These are phyloP conservation scores for Colletotrichum euphorbiae DNA, from an alignment of 2,329 filamentous ascomycete species.

Conservation along the genomic window DNA sequence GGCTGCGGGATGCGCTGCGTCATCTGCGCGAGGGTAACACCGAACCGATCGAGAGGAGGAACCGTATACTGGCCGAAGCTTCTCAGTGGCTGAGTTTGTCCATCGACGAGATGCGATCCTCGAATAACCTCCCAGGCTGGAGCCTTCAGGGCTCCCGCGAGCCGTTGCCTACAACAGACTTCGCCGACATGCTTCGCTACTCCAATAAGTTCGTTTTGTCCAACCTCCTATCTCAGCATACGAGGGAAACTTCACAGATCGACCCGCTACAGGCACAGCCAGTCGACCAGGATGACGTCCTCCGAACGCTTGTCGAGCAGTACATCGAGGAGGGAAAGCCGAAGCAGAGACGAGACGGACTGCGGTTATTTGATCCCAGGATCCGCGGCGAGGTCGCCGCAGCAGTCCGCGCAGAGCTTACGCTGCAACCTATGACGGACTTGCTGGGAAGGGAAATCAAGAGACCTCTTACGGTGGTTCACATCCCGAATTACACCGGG, in stretches of 20 bases:
- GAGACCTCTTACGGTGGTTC: slow-evolving; percentile 50
- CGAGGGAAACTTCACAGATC: slow-evolving; percentile 11
- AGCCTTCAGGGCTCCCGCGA: slow-evolving; percentile 16
- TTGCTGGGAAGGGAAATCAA: slow-evolving; percentile 43
- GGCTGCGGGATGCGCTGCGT: slow-evolving; percentile 22
- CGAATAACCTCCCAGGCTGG: slow-evolving; percentile 2
- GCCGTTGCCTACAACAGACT: slow-evolving; percentile 35
- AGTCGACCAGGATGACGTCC: slow-evolving; percentile 4
- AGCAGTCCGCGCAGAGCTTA: slow-evolving; percentile 48
- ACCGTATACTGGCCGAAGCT: slow-evolving; percentile 33
- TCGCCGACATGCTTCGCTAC: slow-evolving; percentile 39
- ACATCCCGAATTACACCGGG: slow-evolving; percentile 51
- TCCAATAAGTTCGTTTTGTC: slow-evolving; percentile 33
- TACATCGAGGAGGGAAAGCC: slow-evolving; percentile 37
- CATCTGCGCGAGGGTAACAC: slow-evolving; percentile 29
- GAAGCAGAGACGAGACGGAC: slow-evolving; percentile 23
- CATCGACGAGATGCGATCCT: slow-evolving; percentile 38
- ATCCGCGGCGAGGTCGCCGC: slow-evolving; percentile 46
- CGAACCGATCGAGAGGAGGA: slow-evolving; percentile 32
- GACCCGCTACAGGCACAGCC: slow-evolving; percentile 4
- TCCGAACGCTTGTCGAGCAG: slow-evolving; percentile 31
- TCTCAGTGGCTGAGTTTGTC: slow-evolving; percentile 37
- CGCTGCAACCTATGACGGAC: slow-evolving; percentile 41
- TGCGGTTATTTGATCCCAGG: slow-evolving; percentile 31
- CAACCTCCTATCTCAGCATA: slow-evolving; percentile 35